These are phyloP conservation scores for Brassica rapa DNA, from an alignment of 345 rosid species.

Conservation along the genomic window DNA sequence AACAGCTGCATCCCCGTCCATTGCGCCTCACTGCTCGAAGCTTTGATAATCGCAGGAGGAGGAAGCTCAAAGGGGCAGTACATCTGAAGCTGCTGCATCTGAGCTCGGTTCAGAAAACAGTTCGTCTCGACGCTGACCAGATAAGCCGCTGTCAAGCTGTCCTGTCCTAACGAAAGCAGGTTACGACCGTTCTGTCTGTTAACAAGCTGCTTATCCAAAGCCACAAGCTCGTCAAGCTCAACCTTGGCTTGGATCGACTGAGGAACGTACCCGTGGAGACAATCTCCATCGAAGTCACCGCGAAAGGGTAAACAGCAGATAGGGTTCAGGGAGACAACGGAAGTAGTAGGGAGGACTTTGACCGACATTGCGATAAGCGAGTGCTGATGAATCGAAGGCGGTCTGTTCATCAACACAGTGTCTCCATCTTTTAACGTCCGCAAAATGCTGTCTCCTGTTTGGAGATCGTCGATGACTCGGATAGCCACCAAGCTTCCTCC, in stretches of 20 bases:
- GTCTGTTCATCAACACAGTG: constrained; percentile 74
- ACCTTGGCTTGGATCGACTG: constrained; percentile 71
- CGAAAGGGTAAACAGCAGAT: constrained; percentile 84
- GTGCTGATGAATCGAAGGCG: constrained; percentile 94
- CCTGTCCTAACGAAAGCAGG: constrained; percentile 76
- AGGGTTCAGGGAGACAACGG: constrained; percentile 83
- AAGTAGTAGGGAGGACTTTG: constrained; percentile 63
- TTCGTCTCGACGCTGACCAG: constrained; percentile 65
- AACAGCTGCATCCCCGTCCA: constrained; percentile 93
- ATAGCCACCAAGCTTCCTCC: constrained; percentile 55
- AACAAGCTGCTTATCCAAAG: constrained; percentile 70
- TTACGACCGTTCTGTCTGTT: constrained; percentile 80
- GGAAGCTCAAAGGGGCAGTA: constrained; percentile 50
- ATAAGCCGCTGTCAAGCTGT: constrained; percentile 77
- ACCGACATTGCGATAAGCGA: constrained; percentile 81
- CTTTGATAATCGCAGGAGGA: constrained; percentile 53
- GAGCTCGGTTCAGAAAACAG: constrained; percentile 45
- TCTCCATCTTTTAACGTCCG: constrained; percentile 80
- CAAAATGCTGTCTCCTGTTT: constrained; percentile 59
- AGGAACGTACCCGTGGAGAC: constrained; percentile 93
- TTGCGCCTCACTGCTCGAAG: constrained; percentile 38
- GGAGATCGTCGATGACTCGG: constrained; percentile 52
- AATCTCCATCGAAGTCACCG: constrained; percentile 97
- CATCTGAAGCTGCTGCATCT: constrained; percentile 89
- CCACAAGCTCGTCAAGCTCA: constrained; percentile 84